Base-by-base conservation (phyloP, 2,329 filamentous ascomycete genomes). In the Fonsecaea monophora region DNA sequence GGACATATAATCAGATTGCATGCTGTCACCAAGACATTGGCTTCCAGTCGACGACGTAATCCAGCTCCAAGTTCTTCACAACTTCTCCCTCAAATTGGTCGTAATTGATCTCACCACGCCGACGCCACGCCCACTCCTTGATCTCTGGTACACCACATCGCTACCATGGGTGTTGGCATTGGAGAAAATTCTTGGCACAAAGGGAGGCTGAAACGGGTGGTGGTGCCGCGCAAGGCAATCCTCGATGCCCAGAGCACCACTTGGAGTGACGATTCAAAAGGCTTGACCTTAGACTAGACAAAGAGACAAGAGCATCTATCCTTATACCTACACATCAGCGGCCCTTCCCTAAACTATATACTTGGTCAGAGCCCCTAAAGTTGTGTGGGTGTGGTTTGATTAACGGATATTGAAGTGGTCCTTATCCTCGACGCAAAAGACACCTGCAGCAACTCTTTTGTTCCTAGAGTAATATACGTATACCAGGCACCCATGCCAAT, bases 1-100 rank as follows among this genome's bases (percentile, higher is more conserved):
- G 53, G 60, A 56, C 50, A 56, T 50, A 25, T 62, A 50, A 62
- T 55, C 30, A 42, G 53, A 62, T 62, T 35, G 42, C 34, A 21
- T 48, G 37, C 10, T 18, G 42, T 62, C 60, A 48, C 38, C 13
- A 13, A 45, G 15, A 13, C 10, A 25, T 30, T 37, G 37, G 30
- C 38, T 40, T 38, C n/a, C 35, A 40, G 5, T 34, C 13, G 59
- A 13, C 35, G 18, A 37, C 35, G 9, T 53, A 40, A 34, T 25
- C 35, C n/a, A 50, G 6, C 45, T 42, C 7, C 21, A 12, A 10
- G 5, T 40, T 38, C 32, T 53, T 61, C 34, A 21, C 45, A 13
- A 30, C 25, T n/a, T 34, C 30, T 61, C 58, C 25, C 25, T 55
- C 10, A 54, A 9, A 12, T 7, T 10, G 5, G n/a, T 10, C 6